These are phyloP conservation scores for Rostrohypoxylon terebratum DNA, from an alignment of 495 filamentous ascomycete genomes.

Conservation along the genomic window DNA sequence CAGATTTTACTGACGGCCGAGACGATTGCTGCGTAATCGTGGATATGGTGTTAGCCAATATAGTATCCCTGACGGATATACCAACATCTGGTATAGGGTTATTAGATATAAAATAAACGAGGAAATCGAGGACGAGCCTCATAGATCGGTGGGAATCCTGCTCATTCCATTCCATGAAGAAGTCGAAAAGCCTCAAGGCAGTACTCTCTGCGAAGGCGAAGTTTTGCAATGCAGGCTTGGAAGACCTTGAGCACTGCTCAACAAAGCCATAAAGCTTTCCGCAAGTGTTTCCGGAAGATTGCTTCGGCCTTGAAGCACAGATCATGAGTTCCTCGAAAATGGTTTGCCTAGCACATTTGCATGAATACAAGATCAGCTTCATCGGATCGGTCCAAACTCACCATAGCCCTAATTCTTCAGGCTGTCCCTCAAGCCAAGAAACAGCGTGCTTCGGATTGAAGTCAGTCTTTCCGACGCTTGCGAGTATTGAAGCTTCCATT, in stretches of 20 bases:
- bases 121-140: constrained; percentile 74
- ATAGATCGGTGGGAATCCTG: constrained; percentile 78
- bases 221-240: constrained; percentile 50
- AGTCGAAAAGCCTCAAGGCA: constrained; percentile 71
- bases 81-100: constrained; percentile 58
- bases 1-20: constrained; percentile 69
- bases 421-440: constrained; percentile 54
- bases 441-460: constrained; percentile 50
- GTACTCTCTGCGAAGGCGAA: constrained; percentile 64
- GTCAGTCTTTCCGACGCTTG: constrained; percentile 38
- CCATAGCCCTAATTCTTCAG: constrained; percentile 44
- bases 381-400: constrained; percentile 29
- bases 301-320: constrained; percentile 59
- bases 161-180: constrained; percentile 80
- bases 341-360: constrained; percentile 26
- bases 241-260: constrained; percentile 64
- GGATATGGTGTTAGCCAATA: constrained; percentile 58
- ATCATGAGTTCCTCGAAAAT: constrained; percentile 55
- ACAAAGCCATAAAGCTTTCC: constrained; percentile 66
- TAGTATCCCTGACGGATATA: constrained; percentile 50
- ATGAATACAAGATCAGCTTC: constrained; percentile 7
- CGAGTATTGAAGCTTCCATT: constrained; percentile 37
- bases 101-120: constrained; percentile 64
- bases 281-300: constrained; percentile 59
- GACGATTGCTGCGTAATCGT: constrained; percentile 65